Evolutionary conservation across 1,139 yeast species (phyloP).

Genomic region (Hemisphaericaspora xylofermentans): DNA sequence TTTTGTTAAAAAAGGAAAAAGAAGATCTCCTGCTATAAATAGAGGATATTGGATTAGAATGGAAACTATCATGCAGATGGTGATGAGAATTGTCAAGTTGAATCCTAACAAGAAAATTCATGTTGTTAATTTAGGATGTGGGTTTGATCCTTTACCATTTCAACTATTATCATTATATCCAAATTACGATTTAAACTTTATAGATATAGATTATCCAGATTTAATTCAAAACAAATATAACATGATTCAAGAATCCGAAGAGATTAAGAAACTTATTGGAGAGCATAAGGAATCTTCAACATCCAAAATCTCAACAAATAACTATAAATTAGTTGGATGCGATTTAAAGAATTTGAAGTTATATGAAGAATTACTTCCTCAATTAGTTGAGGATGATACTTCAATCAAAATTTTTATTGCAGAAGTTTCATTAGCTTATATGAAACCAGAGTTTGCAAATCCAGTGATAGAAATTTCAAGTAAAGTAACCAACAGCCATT

Average conservation of each 20-base stretch:
- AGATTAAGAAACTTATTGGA: slow-evolving; percentile 51
- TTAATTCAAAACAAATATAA: slow-evolving; percentile 52
- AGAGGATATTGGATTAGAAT: slow-evolving; percentile 84
- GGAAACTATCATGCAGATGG: slow-evolving; percentile 61
- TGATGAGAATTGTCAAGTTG: slow-evolving; percentile 41
- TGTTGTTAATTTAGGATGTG: slow-evolving; percentile 77
- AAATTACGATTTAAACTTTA: slow-evolving; percentile 35
- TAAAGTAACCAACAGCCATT: slow-evolving; percentile 51
- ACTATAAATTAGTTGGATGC: slow-evolving; percentile 68
- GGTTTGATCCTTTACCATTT: slow-evolving; percentile 77
- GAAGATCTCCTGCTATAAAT: slow-evolving; percentile 79
- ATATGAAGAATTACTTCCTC: slow-evolving; percentile 39
- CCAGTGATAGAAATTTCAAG: slow-evolving; percentile 55
- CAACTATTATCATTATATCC: slow-evolving; percentile 41
- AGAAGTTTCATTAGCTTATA: slow-evolving; percentile 81
- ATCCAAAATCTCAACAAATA: slow-evolving; percentile 40
- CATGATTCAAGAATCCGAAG: slow-evolving; percentile 50
- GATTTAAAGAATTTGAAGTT: slow-evolving; percentile 54
- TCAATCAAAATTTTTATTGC: slow-evolving; percentile 64
- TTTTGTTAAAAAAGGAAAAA: slow-evolving; percentile 66
- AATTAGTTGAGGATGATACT: slow-evolving; percentile 14
- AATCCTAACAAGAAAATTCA: slow-evolving; percentile 23
- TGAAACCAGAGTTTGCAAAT: slow-evolving; percentile 71
- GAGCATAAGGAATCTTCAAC: slow-evolving; percentile 15
- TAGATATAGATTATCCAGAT: slow-evolving; percentile 79